These are phyloP conservation scores for Casuarina cunninghamiana DNA, from an alignment of 306 rosid genomes.

Conservation along the genomic window DNA sequence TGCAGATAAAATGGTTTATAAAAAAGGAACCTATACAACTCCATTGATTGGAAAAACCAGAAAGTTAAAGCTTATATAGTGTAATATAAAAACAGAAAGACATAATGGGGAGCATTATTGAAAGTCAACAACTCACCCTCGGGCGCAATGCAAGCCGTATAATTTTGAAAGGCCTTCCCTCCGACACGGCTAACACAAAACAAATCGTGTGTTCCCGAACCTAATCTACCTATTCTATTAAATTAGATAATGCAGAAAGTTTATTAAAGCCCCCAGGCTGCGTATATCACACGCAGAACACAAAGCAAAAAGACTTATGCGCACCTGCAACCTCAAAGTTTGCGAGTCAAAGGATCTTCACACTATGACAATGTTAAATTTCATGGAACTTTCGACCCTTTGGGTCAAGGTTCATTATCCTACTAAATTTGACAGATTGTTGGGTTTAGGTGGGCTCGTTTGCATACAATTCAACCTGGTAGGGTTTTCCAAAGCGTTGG, in stretches of 20 bases:
- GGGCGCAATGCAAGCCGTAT: slow-evolving; percentile 60
- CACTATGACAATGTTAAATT: background rate
- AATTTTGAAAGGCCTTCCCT: slow-evolving; percentile 33
- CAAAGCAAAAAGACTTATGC: background rate
- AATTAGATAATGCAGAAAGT: background rate
- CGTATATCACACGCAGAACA: background rate
- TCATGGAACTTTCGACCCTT: background rate
- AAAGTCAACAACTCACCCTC: slow-evolving; percentile 41
- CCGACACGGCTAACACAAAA: slow-evolving; percentile 27
- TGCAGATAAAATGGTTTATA: too few relatives aligned
- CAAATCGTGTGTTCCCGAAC: slow-evolving; percentile 2
- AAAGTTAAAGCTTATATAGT: too few relatives aligned
- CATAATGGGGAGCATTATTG: background rate
- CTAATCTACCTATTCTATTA: background rate
- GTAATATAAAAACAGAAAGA: background rate
- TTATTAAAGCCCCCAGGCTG: background rate
- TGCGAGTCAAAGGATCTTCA: background rate
- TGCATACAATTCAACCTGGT: too few relatives aligned
- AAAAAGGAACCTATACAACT: too few relatives aligned
- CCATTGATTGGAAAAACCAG: too few relatives aligned
- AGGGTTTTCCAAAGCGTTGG: too few relatives aligned
- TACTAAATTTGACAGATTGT: too few relatives aligned
- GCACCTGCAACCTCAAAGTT: background rate
- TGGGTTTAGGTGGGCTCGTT: too few relatives aligned
- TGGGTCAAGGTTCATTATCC: background rate